Conservation (phyloP, 805 yeast species). For the Zygoascus ofunaensis region DNA sequence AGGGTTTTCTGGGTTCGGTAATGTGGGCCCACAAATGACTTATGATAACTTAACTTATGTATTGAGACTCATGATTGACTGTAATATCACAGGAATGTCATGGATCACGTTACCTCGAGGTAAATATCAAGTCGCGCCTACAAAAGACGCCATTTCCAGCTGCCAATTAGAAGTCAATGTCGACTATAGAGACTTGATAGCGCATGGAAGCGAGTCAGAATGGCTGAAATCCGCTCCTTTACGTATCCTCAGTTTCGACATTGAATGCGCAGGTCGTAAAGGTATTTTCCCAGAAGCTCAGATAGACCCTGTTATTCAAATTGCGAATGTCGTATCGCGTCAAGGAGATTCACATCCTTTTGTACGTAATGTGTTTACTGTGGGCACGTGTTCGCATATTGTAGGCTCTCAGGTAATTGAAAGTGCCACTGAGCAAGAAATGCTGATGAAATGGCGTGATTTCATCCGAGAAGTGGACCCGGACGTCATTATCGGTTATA, state of each 20-base stretch:
- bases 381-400: slow-evolving; percentile 82
- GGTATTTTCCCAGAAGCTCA: slow-evolving; percentile 96
- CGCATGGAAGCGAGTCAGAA: slow-evolving; percentile 87
- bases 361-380: slow-evolving; percentile 88
- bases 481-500: slow-evolving; percentile 94
- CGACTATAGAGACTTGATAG: slow-evolving; percentile 54
- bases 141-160: slow-evolving; percentile 42
- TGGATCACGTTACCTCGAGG: slow-evolving; percentile 87
- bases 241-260: slow-evolving; percentile 88
- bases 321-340: slow-evolving; percentile 84
- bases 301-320: slow-evolving; percentile 90
- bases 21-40: slow-evolving; percentile 41
- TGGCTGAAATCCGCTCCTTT: slow-evolving; percentile 91
- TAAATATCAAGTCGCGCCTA: slow-evolving; percentile 42
- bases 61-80: slow-evolving; percentile 83
- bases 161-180: slow-evolving; percentile 81
- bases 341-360: slow-evolving; percentile 79
- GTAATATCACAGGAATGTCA: slow-evolving; percentile 87
- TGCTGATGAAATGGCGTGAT: slow-evolving; percentile 80
- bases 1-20: slow-evolving; percentile 52
- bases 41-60: slow-evolving; percentile 87
- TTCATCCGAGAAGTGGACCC: slow-evolving; percentile 83
- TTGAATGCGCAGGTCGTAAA: slow-evolving; percentile 96
- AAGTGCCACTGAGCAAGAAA: slow-evolving; percentile 63
- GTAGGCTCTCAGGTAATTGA: slow-evolving; percentile 87